phyloP scores from a whole-genome alignment of 2,329 filamentous ascomycete genomes.

The Tolypocladium guangdongense region DNA sequence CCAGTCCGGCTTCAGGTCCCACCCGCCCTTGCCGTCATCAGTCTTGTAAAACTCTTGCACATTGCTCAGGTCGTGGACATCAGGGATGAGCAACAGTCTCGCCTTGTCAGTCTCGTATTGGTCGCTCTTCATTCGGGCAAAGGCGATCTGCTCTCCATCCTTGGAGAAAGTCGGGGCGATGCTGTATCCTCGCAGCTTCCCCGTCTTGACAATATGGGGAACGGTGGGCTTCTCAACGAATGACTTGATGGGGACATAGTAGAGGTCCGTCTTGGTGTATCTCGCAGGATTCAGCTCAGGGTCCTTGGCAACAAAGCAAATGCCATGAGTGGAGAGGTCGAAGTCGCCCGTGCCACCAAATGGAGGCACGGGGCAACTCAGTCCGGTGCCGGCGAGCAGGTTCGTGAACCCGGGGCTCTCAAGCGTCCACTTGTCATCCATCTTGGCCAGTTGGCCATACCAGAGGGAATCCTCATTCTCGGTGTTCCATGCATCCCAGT shows the following conservation, averaged over 20 bases:
- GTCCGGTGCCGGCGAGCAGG: slow-evolving; percentile 45
- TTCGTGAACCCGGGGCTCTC: slow-evolving; percentile 43
- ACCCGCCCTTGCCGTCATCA: slow-evolving; percentile 49
- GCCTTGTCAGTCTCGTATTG: slow-evolving; percentile 72
- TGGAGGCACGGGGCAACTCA: slow-evolving; percentile 60
- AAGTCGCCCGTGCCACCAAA: slow-evolving; percentile 78
- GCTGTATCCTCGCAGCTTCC: slow-evolving; percentile 51
- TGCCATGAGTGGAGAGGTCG: slow-evolving; percentile 54
- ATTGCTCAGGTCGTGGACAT: slow-evolving; percentile 45
- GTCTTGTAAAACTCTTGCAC: slow-evolving; percentile 53
- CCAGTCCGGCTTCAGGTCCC: slow-evolving; percentile 47
- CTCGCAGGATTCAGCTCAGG: slow-evolving; percentile 59
- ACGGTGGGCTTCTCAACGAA: slow-evolving; percentile 44
- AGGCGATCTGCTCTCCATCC: slow-evolving; percentile 59
- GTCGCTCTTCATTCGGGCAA: slow-evolving; percentile 64
- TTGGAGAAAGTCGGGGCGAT: slow-evolving; percentile 62
- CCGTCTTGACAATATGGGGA: slow-evolving; percentile 42
- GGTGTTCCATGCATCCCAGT: slow-evolving; percentile 71
- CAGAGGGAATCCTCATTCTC: slow-evolving; percentile 63
- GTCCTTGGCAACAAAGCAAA: slow-evolving; percentile 68
- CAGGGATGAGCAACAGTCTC: slow-evolving; percentile 52
- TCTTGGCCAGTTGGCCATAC: slow-evolving; percentile 50
- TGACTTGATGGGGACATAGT: slow-evolving; percentile 54
- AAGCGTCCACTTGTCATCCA: slow-evolving; percentile 28
- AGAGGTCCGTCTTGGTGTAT: slow-evolving; percentile 74